Evolutionary conservation across 176 grass and related monocot species (phyloP).

Genomic region (Rhynchospora tenuis): DNA sequence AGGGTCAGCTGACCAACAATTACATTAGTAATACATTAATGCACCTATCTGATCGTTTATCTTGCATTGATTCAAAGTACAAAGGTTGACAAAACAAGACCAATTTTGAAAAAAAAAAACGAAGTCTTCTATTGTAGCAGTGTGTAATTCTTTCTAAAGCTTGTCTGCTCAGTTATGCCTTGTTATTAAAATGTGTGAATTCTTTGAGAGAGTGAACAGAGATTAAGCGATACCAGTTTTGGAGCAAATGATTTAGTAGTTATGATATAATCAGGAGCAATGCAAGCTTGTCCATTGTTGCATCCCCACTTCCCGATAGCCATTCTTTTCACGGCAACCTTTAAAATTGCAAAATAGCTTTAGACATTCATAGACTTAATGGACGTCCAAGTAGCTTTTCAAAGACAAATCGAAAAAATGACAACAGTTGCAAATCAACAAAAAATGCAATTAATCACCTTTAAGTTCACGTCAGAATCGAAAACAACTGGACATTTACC

Average conservation of each 20-base stretch:
- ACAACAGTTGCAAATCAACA: neutral
- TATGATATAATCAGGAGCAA: conserved; percentile 73
- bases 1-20: too few species aligned
- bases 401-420: neutral
- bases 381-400: too few species aligned
- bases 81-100: too few species aligned
- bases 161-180: too few species aligned
- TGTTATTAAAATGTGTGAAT: too few species aligned
- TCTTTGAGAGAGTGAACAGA: neutral
- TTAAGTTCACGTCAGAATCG: conserved; percentile 32
- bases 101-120: too few species aligned
- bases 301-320: conserved; percentile 62
- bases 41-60: too few species aligned
- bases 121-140: too few species aligned
- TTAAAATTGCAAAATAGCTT: neutral
- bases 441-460: neutral
- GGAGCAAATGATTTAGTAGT: conserved; percentile 67
- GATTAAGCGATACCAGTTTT: conserved; percentile 31
- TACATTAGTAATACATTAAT: too few species aligned
- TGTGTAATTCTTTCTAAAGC: too few species aligned
- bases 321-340: conserved; percentile 57
- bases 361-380: neutral
- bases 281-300: conserved; percentile 70
- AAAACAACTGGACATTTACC: conserved; percentile 85
- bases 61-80: too few species aligned